Base-by-base conservation (phyloP, 148 eudicot species). In the Talinum fruticosum region DNA sequence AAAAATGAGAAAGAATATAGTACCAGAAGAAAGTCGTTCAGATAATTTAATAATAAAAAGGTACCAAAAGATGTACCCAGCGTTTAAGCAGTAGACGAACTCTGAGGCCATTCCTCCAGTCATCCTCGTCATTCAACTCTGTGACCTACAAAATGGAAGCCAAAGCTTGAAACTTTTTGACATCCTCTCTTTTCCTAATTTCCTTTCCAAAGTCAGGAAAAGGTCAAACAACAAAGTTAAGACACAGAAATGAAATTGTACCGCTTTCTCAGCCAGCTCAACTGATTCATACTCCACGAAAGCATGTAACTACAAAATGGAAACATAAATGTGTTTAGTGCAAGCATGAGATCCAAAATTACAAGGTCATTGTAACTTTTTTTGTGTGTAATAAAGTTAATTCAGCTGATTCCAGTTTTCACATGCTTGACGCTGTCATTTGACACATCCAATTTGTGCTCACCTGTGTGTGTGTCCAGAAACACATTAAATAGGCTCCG, bases 241-340 rank as follows among this genome's bases (percentile, higher is more conserved):
- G 8, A 28, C n/a, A 44, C 7, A 35, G 76, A 49, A 76, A 8
- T 2, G 49, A 49, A 66, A 84, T 66, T 33, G 62, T 87, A 96
- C 99, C 83, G 99, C 98, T 81, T 91, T 91, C 87, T 96, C 98
- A 74, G 98, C 98, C 72, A 88, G 79, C 83, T 96, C 99, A 82
- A 87, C 78, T 8, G 97, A 80, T 70, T 93, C 99, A 86, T 93
- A 96, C 85, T 96, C 99, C 89, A 93, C 99, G 85, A 91, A 96
- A 18, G 97, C 97, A 76, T 96, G 99, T 84, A 96, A 78, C 99
- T 96, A 75, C 79, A 86, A 24, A 73, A 76, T 57, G 62, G 44
- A 61, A 76, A 72, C 70, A 81, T 45, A 41, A 15, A 29, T 41
- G 29, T 72, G 8, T 21, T 74, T 44, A 69, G 57, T 38, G 35